These are phyloP conservation scores for Aspergillus hancockii DNA, from an alignment of 495 filamentous ascomycete species.

Conservation along the genomic window DNA sequence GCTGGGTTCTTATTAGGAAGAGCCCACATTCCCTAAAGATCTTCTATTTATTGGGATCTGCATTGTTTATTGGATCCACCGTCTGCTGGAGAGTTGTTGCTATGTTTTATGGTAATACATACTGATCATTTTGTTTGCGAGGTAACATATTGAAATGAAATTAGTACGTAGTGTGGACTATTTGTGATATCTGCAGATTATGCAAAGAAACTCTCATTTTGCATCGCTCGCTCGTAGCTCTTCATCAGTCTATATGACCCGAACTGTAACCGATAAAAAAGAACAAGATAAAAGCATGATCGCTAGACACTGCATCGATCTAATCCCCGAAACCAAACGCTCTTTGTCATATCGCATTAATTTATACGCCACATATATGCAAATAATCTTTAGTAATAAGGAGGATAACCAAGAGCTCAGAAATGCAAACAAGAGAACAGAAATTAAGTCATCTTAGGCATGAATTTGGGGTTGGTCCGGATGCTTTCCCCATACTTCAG, in stretches of 20 bases:
- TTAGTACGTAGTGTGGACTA: background rate
- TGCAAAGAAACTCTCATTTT: background rate
- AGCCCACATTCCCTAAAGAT: background rate
- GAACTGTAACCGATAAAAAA: background rate
- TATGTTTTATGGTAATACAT: background rate
- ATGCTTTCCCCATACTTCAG: constrained; percentile 20
- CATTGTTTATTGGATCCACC: constrained; percentile 2
- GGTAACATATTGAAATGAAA: background rate
- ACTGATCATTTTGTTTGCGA: background rate
- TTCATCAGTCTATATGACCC: background rate
- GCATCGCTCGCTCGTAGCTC: background rate
- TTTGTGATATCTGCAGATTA: background rate
- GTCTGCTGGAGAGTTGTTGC: background rate
- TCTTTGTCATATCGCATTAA: background rate
- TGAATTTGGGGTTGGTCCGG: constrained; percentile 18
- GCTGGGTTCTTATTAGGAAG: background rate
- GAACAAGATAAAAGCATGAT: background rate
- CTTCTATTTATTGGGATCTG: background rate
- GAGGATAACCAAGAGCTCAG: background rate
- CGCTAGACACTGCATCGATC: background rate
- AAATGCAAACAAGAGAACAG: background rate
- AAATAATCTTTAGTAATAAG: background rate
- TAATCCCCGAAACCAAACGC: background rate
- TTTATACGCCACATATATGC: constrained; percentile 1
- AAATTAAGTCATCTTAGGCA: constrained; percentile 15